phyloP scores from a whole-genome alignment of 176 grass and related monocot genomes.

The Cocos nucifera region DNA sequence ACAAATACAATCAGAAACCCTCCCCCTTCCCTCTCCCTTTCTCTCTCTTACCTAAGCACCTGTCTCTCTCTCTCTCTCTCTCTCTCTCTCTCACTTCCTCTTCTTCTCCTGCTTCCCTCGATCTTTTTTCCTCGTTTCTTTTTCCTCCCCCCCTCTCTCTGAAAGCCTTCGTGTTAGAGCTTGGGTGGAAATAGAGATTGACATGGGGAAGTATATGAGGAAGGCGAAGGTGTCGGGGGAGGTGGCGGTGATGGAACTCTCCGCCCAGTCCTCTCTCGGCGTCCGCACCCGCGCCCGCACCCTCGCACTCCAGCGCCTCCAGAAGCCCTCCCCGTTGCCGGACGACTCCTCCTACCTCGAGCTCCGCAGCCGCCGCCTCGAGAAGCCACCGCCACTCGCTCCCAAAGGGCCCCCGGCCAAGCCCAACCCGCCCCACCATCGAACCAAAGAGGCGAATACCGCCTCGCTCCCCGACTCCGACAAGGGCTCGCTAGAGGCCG shows the following conservation, averaged over 20 bases:
- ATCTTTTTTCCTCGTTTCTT: neutral
- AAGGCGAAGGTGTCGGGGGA: slow-evolving; percentile 24
- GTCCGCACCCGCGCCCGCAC: slow-evolving; percentile 20
- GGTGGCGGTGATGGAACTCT: slow-evolving; percentile 25
- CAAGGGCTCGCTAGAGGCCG: neutral
- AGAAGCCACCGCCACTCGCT: slow-evolving; percentile 15
- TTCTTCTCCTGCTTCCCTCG: neutral
- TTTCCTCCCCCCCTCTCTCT: neutral
- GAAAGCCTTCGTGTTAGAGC: too few species aligned
- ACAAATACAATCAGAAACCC: neutral
- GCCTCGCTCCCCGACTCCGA: neutral
- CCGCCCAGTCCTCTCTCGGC: slow-evolving; percentile 14
- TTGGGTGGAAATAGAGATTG: too few species aligned
- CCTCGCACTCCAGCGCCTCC: slow-evolving; percentile 1
- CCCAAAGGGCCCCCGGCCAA: neutral
- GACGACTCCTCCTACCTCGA: slow-evolving; percentile 18
- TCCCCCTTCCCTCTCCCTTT: neutral
- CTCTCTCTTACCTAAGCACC: neutral
- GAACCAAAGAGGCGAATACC: too few species aligned
- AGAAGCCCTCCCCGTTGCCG: neutral
- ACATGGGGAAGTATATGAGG: slow-evolving; percentile 24
- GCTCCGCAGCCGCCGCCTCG: slow-evolving; percentile 22
- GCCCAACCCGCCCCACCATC: neutral
- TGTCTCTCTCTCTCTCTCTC: neutral
- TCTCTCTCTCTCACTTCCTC: neutral